Conservation (phyloP, 2,329 filamentous ascomycete genomes). For the Ambrosiella cleistominuta region DNA sequence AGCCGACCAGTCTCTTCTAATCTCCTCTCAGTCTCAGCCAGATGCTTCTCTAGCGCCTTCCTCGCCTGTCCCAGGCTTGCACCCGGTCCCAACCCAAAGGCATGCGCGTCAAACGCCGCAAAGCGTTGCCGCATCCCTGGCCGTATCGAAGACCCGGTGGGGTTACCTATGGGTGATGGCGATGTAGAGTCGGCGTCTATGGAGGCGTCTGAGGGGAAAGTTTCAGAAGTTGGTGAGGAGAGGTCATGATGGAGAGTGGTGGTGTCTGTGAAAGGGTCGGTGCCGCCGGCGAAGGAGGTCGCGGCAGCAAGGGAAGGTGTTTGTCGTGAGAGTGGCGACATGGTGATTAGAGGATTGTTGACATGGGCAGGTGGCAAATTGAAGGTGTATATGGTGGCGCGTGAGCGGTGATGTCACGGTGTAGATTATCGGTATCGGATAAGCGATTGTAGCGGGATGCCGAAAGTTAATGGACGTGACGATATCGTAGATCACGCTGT, state of each 20-base stretch:
- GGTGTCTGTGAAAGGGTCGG: conserved; percentile 6
- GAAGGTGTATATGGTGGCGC: neutral
- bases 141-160: conserved; percentile 13
- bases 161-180: neutral
- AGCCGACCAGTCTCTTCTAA: conserved; percentile 82
- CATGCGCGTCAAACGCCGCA: conserved; percentile 64
- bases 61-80: conserved; percentile 75
- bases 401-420: neutral
- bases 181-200: conserved; percentile 6
- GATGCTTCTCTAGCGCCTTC: conserved; percentile 74
- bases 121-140: conserved; percentile 45
- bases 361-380: neutral
- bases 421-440: neutral
- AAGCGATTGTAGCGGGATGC: too few species aligned
- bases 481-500: too few species aligned
- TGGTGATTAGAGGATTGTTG: neutral
- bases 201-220: conserved; percentile 8
- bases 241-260: neutral
- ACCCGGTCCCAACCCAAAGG: conserved; percentile 59
- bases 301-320: conserved; percentile 9
- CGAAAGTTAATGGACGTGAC: too few species aligned
- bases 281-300: conserved; percentile 11
- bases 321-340: conserved; percentile 7
- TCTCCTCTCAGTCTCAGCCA: conserved; percentile 79
- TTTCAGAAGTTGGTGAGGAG: conserved; percentile 2